Evolutionary conservation across 352 stramenopile genomes (phyloP).

Genomic region (Globisporangium heterothallicum): DNA sequence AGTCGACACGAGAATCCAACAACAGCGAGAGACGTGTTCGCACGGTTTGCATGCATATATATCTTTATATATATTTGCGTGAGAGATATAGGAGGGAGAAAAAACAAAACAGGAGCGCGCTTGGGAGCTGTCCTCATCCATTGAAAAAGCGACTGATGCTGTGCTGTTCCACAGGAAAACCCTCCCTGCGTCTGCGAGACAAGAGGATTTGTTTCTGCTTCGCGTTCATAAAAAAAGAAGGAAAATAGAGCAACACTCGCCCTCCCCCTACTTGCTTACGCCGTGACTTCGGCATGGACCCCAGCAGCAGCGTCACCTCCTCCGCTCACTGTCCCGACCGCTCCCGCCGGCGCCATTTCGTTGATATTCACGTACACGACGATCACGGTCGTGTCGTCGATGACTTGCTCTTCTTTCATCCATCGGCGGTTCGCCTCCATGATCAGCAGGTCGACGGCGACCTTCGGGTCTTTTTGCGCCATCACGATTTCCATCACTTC

Average conservation of each 20-base stretch:
- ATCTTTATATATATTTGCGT: too few species aligned
- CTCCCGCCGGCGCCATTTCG: conserved; percentile 20
- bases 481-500: conserved; percentile 90
- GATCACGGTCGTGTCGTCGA: conserved; percentile 98
- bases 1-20: background rate
- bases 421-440: conserved; percentile 95
- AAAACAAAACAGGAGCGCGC: too few species aligned
- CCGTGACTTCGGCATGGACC: background rate
- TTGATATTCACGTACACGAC: conserved; percentile 91
- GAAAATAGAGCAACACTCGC: too few species aligned
- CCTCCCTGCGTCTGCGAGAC: too few species aligned
- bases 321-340: conserved; percentile 3
- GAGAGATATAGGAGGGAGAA: too few species aligned
- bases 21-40: background rate
- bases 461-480: conserved; percentile 69
- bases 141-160: too few species aligned
- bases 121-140: too few species aligned
- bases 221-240: too few species aligned
- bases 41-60: background rate
- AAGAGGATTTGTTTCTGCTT: too few species aligned
- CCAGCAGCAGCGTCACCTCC: background rate
- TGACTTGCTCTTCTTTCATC: conserved; percentile 99
- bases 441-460: conserved; percentile 91
- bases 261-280: too few species aligned
- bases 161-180: too few species aligned